phyloP scores from a whole-genome alignment of 2,329 filamentous ascomycete genomes.

The Aotearoamyces nothofagi region DNA sequence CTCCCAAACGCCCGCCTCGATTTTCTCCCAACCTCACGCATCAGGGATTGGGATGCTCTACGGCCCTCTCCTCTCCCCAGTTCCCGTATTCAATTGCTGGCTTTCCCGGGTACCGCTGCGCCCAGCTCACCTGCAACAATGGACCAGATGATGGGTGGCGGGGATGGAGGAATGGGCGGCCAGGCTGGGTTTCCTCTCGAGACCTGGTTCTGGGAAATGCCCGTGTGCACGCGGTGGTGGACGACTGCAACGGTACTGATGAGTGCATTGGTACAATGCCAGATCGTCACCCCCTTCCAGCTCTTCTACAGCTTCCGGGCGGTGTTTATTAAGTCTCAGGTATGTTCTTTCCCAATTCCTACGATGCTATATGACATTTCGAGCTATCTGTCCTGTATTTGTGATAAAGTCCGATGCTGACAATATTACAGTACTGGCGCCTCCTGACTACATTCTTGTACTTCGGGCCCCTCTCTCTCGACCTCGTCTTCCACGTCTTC shows the following conservation, averaged over 20 bases:
- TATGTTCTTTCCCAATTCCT: constrained; percentile 27
- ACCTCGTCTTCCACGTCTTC: constrained; percentile 95
- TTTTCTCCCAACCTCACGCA: too few species aligned
- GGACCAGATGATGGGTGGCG: constrained; percentile 21
- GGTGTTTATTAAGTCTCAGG: constrained; percentile 85
- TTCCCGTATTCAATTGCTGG: too few species aligned
- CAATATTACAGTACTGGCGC: constrained; percentile 66
- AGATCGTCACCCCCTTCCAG: constrained; percentile 84
- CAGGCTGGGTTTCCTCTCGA: constrained; percentile 65
- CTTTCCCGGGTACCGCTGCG: too few species aligned
- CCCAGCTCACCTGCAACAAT: constrained; percentile 8
- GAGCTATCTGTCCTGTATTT: neutral
- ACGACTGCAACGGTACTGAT: constrained; percentile 82
- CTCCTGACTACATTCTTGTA: constrained; percentile 94
- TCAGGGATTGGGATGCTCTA: too few species aligned
- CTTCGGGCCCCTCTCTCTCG: constrained; percentile 86
- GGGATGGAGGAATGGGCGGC: constrained; percentile 24
- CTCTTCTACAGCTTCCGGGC: constrained; percentile 92
- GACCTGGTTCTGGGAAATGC: constrained; percentile 99
- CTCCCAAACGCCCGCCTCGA: neutral
- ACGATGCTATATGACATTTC: neutral
- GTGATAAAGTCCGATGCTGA: neutral
- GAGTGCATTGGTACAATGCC: constrained; percentile 82
- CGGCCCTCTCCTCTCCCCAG: too few species aligned
- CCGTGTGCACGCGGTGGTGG: constrained; percentile 91